Base-by-base conservation (phyloP, 2,329 filamentous ascomycete species). In the Neofusicoccum sp. region DNA sequence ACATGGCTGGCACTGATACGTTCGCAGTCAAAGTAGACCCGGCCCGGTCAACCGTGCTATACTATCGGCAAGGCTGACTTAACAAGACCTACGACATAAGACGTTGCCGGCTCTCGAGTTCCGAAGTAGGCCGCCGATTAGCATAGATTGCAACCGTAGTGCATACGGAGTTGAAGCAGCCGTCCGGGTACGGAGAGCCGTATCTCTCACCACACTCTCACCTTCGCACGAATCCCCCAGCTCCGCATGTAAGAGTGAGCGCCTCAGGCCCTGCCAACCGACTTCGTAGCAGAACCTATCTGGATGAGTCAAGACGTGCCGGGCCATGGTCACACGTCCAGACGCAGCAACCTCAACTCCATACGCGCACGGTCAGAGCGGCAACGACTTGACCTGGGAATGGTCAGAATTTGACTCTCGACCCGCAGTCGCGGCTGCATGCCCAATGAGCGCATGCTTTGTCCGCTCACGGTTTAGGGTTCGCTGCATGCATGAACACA, bases 1-100 rank as follows among this genome's bases (percentile, higher is more conserved):
- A 53, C 48, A 40, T 43, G 51, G 36, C 40, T 31, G 26, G 36
- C 51, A 56, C 40, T 56, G 51, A 56, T 56, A 33, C 51, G 28
- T 33, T 28, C 38, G n/a, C 49, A 41, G 49, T 40, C 49, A 40
- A n/a, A 40, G 49, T 30, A 20, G 9, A 7, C 49, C n/a, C 20
- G 34, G 14, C 34, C 49, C 34, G 34, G 44, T 33, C 16, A 24
- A 4, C 28, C 36, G 38, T 14, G 9, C 9, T 43, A 16, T 43
- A 28, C 33, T 56, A 56, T 56, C 26, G 16, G 38, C 51, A 43
- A 43, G 36, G 36, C 36, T 40, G 51, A 24, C 28, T 28, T 43
- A 24, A 56, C 43, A 8, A 43, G 8, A 48, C 26, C 33, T 38
- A 14, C 48, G 34, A 38, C 48, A 40, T 14, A 40, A 26, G 48